A percentile compares a stretch with the other conserved stretches of the same genome.
Conservation (phyloP, 192 early-diverging fungal genomes). For the Podochytrium sp. region DNA sequence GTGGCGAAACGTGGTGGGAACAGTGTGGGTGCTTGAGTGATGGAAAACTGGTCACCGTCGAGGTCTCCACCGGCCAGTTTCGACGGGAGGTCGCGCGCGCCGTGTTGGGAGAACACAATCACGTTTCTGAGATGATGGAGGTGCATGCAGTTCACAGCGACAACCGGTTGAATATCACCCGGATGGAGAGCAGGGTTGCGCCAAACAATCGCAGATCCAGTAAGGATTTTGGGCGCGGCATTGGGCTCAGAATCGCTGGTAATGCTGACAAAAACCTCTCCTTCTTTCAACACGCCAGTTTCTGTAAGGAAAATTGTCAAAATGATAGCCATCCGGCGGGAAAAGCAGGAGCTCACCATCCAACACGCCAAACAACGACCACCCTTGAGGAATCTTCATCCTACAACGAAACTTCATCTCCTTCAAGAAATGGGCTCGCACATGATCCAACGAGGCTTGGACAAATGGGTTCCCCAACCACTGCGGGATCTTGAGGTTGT, state of each 20-base stretch:
- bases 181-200: slow-evolving; percentile 45
- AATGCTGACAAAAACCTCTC: slow-evolving; percentile 43
- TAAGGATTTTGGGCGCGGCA: slow-evolving; percentile 43
- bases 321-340: too few relatives aligned
- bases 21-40: slow-evolving; percentile 1
- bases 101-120: slow-evolving; percentile 73
- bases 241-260: background rate
- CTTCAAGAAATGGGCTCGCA: slow-evolving; percentile 14
- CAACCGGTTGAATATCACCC: slow-evolving; percentile 45
- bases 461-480: slow-evolving; percentile 20
- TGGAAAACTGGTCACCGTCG: slow-evolving; percentile 73
- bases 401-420: slow-evolving; percentile 37
- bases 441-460: slow-evolving; percentile 13
- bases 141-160: slow-evolving; percentile 35
- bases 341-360: too few relatives aligned
- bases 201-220: slow-evolving; percentile 35
- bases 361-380: slow-evolving; percentile 45
- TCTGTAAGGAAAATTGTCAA: too few relatives aligned
- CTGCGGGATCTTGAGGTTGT: background rate
- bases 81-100: slow-evolving; percentile 70
- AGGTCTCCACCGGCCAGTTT: slow-evolving; percentile 83
- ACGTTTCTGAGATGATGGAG: slow-evolving; percentile 59
- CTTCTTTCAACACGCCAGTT: slow-evolving; percentile 38
- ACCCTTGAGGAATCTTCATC: slow-evolving; percentile 28
- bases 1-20: slow-evolving; percentile 19